Evolutionary conservation across 2,329 filamentous ascomycete genomes (phyloP).

Genomic region (Microdochium bolleyi): DNA sequence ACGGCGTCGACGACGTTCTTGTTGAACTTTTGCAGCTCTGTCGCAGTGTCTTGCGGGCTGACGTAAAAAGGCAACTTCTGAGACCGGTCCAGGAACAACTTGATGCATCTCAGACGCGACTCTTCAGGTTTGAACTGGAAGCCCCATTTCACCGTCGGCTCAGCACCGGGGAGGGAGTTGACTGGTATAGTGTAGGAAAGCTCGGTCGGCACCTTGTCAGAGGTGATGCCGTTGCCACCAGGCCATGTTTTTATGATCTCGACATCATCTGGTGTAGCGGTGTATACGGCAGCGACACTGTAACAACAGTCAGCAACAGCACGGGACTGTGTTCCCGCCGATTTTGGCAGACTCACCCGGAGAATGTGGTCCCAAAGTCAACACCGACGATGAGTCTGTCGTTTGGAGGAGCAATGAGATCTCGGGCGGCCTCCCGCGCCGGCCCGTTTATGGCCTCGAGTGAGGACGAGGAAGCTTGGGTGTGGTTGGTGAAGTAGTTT

Average conservation of each 20-base stretch:
- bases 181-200: conserved; percentile 52
- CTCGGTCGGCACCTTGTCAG: conserved; percentile 78
- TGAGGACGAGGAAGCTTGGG: conserved; percentile 45
- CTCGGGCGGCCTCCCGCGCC: conserved; percentile 45
- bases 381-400: conserved; percentile 70
- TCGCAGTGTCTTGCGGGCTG: conserved; percentile 67
- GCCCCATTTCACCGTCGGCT: conserved; percentile 62
- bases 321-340: background rate
- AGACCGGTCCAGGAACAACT: conserved; percentile 73
- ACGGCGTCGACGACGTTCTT: conserved; percentile 76
- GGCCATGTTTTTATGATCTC: conserved; percentile 84
- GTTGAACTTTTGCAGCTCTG: conserved; percentile 64
- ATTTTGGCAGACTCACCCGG: conserved; percentile 45
- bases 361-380: conserved; percentile 81
- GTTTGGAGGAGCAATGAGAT: conserved; percentile 36
- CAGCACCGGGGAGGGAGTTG: conserved; percentile 25
- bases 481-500: conserved; percentile 48
- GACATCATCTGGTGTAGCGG: conserved; percentile 68
- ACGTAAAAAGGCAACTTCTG: conserved; percentile 79
- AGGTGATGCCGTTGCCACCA: conserved; percentile 78
- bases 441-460: conserved; percentile 57
- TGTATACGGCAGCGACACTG: conserved; percentile 66
- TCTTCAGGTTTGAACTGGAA: conserved; percentile 78
- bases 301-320: conserved; percentile 2
- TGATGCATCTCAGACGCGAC: conserved; percentile 70